These are phyloP conservation scores for Paraconiothyrium brasiliense DNA, from an alignment of 2,329 filamentous ascomycete genomes.

Conservation along the genomic window DNA sequence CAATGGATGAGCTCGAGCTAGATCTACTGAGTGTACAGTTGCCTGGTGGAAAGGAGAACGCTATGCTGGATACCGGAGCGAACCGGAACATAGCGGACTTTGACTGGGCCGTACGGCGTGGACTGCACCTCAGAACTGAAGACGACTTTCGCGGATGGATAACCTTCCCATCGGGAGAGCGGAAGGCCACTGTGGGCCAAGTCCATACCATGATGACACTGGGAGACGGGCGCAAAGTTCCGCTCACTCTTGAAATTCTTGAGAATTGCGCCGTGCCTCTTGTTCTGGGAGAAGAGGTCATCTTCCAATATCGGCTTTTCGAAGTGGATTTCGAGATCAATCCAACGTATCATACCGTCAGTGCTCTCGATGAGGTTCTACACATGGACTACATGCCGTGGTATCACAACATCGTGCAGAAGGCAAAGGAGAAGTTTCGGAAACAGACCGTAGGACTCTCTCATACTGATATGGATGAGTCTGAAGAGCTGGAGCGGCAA, in stretches of 20 bases:
- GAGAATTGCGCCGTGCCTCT: not conserved
- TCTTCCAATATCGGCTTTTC: not conserved
- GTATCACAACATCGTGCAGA: not conserved
- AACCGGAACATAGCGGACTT: too few relatives aligned
- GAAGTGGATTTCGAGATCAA: not conserved
- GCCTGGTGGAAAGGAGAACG: too few relatives aligned
- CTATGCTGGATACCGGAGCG: too few relatives aligned
- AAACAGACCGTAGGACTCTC: not conserved
- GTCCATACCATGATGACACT: too few relatives aligned
- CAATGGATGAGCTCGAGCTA: too few relatives aligned
- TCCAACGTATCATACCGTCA: not conserved
- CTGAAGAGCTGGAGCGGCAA: not conserved
- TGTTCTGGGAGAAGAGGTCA: not conserved
- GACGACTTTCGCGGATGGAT: too few relatives aligned
- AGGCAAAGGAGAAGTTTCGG: not conserved
- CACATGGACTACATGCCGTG: not conserved
- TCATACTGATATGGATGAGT: not conserved
- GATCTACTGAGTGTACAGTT: too few relatives aligned
- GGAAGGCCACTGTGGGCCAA: too few relatives aligned
- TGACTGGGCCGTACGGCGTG: too few relatives aligned
- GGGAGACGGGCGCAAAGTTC: too few relatives aligned
- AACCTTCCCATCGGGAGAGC: too few relatives aligned
- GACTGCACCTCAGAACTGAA: too few relatives aligned
- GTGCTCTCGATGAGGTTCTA: not conserved
- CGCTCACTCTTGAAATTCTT: not conserved